Conservation (phyloP, 106 monocot species). For the Amphibolis antarctica region DNA sequence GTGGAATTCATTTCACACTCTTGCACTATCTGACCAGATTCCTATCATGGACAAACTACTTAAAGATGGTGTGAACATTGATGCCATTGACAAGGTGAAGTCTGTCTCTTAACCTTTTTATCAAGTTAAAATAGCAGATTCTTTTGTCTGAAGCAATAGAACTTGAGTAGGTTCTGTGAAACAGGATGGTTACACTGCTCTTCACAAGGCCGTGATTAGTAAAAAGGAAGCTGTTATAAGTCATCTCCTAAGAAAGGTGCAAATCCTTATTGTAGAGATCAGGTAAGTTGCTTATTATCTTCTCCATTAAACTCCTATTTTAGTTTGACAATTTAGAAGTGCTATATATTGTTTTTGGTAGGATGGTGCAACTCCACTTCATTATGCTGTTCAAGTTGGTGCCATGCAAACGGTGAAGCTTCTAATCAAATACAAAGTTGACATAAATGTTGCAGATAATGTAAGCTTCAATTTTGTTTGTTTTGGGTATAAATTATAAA, state of each 20-base stretch:
- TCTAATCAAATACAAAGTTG: slow-evolving; percentile 80
- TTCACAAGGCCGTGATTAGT: slow-evolving; percentile 82
- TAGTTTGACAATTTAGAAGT: not conserved
- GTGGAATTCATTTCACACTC: slow-evolving; percentile 65
- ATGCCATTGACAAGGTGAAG: slow-evolving; percentile 67
- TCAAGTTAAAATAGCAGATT: not conserved
- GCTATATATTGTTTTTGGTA: slow-evolving; percentile 10
- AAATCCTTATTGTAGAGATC: slow-evolving; percentile 70
- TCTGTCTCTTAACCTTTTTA: not conserved
- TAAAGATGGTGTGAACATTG: slow-evolving; percentile 51
- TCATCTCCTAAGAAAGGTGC: slow-evolving; percentile 86
- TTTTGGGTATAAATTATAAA: not conserved
- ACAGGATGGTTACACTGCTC: slow-evolving; percentile 89
- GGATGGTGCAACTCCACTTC: slow-evolving; percentile 88
- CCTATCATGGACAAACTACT: slow-evolving; percentile 70
- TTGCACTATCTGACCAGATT: slow-evolving; percentile 65
- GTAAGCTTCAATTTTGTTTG: slow-evolving; percentile 28
- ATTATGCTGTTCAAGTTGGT: slow-evolving; percentile 92
- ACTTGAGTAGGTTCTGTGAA: slow-evolving; percentile 27
- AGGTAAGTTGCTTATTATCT: slow-evolving; percentile 21
- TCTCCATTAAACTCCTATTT: not conserved
- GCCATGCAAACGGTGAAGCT: slow-evolving; percentile 93
- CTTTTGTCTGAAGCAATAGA: slow-evolving; percentile 12
- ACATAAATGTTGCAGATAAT: slow-evolving; percentile 83
- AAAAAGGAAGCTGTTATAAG: slow-evolving; percentile 95